A percentile compares a stretch with the other conserved stretches of the same genome.
These are phyloP conservation scores for Bjerkandera adusta DNA, from an alignment of 1,284 basidiomycete genomes.

Conservation along the genomic window DNA sequence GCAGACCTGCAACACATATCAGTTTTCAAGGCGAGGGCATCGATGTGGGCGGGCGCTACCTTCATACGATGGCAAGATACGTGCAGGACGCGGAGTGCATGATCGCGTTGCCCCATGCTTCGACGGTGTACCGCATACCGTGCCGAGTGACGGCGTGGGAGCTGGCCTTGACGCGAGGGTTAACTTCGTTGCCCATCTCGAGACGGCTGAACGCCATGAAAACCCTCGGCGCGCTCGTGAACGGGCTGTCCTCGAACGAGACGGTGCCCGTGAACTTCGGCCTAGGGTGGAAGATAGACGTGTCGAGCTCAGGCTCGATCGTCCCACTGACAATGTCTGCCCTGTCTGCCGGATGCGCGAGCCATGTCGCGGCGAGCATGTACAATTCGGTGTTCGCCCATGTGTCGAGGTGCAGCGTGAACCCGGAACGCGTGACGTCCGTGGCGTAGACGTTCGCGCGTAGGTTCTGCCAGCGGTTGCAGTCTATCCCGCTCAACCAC, in stretches of 20 bases:
- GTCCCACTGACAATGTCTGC: conserved; percentile 3
- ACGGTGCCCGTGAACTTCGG: not conserved
- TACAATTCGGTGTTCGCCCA: not conserved
- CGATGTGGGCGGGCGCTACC: too few species aligned
- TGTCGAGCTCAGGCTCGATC: not conserved
- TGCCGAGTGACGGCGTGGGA: not conserved
- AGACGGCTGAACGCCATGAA: conserved; percentile 3
- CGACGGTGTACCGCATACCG: conserved; percentile 5
- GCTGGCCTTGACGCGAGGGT: not conserved
- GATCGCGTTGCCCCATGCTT: conserved; percentile 4
- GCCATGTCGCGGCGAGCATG: not conserved
- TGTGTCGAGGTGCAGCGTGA: conserved; percentile 2
- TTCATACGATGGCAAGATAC: conserved; percentile 4
- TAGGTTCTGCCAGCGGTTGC: not conserved
- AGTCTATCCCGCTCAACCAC: not conserved
- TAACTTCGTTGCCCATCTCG: not conserved
- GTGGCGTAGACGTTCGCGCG: not conserved
- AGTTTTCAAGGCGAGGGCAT: too few species aligned
- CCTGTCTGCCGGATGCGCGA: conserved; percentile 3
- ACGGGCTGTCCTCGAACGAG: not conserved
- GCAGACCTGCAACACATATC: too few species aligned
- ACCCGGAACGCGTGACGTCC: not conserved
- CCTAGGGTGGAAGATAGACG: not conserved
- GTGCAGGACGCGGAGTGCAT: not conserved
- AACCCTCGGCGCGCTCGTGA: conserved; percentile 1